A percentile compares a stretch with the other conserved stretches of the same genome.
phyloP scores from a whole-genome alignment of 2,329 filamentous ascomycete species.

The Apiospora malaysiana region DNA sequence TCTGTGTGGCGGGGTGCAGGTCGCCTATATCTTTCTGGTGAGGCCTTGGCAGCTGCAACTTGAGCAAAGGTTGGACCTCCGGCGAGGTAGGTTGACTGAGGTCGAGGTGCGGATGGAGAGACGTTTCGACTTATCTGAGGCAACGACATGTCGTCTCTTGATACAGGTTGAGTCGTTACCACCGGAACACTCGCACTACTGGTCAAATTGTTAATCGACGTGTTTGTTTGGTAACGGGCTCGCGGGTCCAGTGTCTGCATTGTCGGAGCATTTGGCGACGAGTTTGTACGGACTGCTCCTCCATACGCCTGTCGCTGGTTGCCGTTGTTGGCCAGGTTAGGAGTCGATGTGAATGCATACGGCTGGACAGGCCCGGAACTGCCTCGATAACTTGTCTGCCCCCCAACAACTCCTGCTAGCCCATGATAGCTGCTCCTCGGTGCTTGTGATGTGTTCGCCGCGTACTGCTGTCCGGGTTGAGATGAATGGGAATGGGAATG shows the following conservation, averaged over 20 bases:
- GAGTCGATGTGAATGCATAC: slow-evolving; percentile 78
- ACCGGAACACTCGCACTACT: slow-evolving; percentile 35
- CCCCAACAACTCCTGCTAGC: slow-evolving; percentile 45
- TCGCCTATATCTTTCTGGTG: slow-evolving; percentile 85
- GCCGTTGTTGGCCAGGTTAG: slow-evolving; percentile 61
- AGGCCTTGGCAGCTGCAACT: slow-evolving; percentile 67
- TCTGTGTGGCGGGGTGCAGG: slow-evolving; percentile 62
- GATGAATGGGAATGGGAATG: slow-evolving; percentile 41
- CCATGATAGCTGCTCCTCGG: slow-evolving; percentile 58
- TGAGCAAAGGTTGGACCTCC: slow-evolving; percentile 60
- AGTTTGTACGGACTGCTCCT: slow-evolving; percentile 53
- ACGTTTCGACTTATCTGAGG: slow-evolving; percentile 49
- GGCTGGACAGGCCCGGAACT: slow-evolving; percentile 69
- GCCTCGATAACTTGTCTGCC: slow-evolving; percentile 59
- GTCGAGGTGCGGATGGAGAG: slow-evolving; percentile 45
- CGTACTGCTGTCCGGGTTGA: slow-evolving; percentile 51
- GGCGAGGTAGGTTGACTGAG: slow-evolving; percentile 49
- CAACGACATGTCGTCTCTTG: slow-evolving; percentile 59
- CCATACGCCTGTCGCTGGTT: slow-evolving; percentile 58
- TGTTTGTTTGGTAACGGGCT: slow-evolving; percentile 42
- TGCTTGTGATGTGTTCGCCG: slow-evolving; percentile 48
- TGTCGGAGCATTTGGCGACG: slow-evolving; percentile 51
- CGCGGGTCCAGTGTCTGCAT: slow-evolving; percentile 47
- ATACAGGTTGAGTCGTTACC: slow-evolving; percentile 43
- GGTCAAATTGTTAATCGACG: slow-evolving; percentile 28